These are phyloP conservation scores for Phytophthora litchii DNA, from an alignment of 352 stramenopile genomes.

Conservation along the genomic window DNA sequence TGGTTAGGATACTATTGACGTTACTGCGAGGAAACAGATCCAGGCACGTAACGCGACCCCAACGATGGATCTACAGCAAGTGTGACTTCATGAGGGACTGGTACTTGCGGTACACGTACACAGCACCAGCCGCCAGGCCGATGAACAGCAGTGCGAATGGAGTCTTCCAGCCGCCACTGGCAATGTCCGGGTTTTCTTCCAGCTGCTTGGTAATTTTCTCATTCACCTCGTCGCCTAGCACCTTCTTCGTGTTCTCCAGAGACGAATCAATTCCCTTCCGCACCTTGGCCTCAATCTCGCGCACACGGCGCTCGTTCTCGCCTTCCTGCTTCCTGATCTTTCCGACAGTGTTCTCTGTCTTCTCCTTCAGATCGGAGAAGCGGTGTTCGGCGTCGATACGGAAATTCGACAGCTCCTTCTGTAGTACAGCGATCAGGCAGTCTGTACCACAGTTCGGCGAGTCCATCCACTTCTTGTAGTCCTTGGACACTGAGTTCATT, in stretches of 20 bases:
- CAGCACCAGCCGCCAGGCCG: slow-evolving; percentile 48
- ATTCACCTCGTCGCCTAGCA: slow-evolving; percentile 67
- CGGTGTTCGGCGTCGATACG: slow-evolving; percentile 82
- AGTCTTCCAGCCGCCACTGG: slow-evolving; percentile 75
- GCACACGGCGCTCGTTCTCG: slow-evolving; percentile 77
- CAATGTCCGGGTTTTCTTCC: slow-evolving; percentile 67
- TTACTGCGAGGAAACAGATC: slow-evolving; percentile 9
- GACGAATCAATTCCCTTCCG: slow-evolving; percentile 64
- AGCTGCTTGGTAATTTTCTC: slow-evolving; percentile 82
- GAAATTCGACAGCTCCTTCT: slow-evolving; percentile 85
- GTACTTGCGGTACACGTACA: slow-evolving; percentile 86
- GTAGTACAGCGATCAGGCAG: slow-evolving; percentile 77
- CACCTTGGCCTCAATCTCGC: slow-evolving; percentile 73
- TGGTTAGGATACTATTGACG: slow-evolving; percentile 27
- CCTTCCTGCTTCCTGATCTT: slow-evolving; percentile 80
- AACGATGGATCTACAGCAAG: slow-evolving; percentile 63
- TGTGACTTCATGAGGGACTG: slow-evolving; percentile 87
- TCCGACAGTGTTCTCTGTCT: slow-evolving; percentile 79
- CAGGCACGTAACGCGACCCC: slow-evolving; percentile 6
- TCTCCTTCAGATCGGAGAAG: slow-evolving; percentile 86
- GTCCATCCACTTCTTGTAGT: slow-evolving; percentile 86
- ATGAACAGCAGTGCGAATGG: slow-evolving; percentile 80
- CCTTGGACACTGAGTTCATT: slow-evolving; percentile 84
- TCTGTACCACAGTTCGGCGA: slow-evolving; percentile 77
- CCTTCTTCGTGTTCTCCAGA: slow-evolving; percentile 63